phyloP scores from a whole-genome alignment of 257 asterid genomes.

The Solanum gandarillasii region DNA sequence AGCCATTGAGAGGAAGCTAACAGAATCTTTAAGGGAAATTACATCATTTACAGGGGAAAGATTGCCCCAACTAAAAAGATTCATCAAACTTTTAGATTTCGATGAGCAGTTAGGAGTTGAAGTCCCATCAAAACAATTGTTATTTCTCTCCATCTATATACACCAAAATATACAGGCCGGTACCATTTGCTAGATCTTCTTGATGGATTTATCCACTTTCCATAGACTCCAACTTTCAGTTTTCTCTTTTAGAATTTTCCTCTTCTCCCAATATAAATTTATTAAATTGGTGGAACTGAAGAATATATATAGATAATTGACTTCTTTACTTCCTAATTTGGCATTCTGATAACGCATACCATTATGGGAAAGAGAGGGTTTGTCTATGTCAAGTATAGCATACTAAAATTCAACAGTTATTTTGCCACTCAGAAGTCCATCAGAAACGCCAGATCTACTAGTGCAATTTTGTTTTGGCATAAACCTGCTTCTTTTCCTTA shows the following conservation, averaged over 20 bases:
- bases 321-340: not conserved
- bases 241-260: not conserved
- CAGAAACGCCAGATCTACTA: not conserved
- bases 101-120: not conserved
- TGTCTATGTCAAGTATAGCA: not conserved
- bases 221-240: not conserved
- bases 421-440: not conserved
- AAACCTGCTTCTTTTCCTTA: not conserved
- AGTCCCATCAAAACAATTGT: not conserved
- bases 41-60: not conserved
- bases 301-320: not conserved
- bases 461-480: not conserved
- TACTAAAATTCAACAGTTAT: not conserved
- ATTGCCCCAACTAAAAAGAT: not conserved
- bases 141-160: not conserved
- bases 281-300: not conserved
- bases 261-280: not conserved
- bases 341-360: not conserved
- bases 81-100: not conserved
- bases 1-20: not conserved
- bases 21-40: not conserved
- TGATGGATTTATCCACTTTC: not conserved
- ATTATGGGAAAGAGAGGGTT: not conserved
- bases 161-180: not conserved
- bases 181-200: not conserved